Percentiles rank a stretch among this genome's conserved stretches.
Conservation (phyloP, 345 rosid species). For the Gynandropsis gynandra region DNA sequence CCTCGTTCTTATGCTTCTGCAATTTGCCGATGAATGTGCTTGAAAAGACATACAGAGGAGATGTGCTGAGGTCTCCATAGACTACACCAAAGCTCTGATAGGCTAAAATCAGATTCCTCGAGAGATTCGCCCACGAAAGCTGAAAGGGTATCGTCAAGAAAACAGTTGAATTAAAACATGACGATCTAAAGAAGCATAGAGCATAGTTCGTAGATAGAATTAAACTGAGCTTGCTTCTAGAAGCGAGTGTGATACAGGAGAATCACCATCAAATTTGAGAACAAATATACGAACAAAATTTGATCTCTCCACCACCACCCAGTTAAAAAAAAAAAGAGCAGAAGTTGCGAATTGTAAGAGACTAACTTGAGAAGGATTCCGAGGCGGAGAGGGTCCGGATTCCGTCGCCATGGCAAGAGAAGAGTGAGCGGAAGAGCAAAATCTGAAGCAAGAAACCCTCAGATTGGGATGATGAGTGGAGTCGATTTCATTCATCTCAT, state of each 20-base stretch:
- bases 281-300: neutral
- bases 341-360: neutral
- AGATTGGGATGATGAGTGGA: too few species aligned
- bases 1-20: slow-evolving; percentile 45
- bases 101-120: slow-evolving; percentile 62
- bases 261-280: too few species aligned
- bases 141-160: slow-evolving; percentile 28
- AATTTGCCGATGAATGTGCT: slow-evolving; percentile 56
- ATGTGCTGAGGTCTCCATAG: slow-evolving; percentile 77
- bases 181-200: neutral
- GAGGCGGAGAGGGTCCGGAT: slow-evolving; percentile 34
- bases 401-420: slow-evolving; percentile 32
- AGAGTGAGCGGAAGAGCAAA: too few species aligned
- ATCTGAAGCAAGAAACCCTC: too few species aligned
- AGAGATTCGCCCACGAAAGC: slow-evolving; percentile 60
- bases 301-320: neutral
- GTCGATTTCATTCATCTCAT: too few species aligned
- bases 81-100: slow-evolving; percentile 93
- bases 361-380: slow-evolving; percentile 37
- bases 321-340: neutral
- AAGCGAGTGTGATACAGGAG: too few species aligned
- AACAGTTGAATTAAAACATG: slow-evolving; percentile 13
- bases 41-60: slow-evolving; percentile 76
- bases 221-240: too few species aligned
- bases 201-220: neutral